Evolutionary conservation across 1,284 basidiomycete species (phyloP).

Genomic region (Gomphus bonarii): DNA sequence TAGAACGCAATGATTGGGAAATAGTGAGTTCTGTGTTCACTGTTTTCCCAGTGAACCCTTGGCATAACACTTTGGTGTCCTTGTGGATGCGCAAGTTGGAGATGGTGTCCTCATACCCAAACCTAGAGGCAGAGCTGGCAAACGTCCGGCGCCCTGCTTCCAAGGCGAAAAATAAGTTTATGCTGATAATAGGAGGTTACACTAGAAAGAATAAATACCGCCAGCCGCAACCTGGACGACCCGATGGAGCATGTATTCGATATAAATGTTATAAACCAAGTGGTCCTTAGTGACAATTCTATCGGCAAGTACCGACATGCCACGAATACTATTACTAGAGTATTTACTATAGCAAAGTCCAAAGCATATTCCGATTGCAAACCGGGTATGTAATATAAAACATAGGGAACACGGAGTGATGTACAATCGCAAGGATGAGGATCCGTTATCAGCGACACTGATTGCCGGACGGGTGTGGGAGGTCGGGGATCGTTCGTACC

Average conservation of each 20-base stretch:
- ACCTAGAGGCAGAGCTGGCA: slow-evolving; percentile 62
- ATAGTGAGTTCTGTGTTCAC: slow-evolving; percentile 28
- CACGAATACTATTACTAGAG: not conserved
- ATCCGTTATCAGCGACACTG: not conserved
- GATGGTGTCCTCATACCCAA: slow-evolving; percentile 82
- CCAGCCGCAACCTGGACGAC: not conserved
- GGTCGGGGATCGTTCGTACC: not conserved
- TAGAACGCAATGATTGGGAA: slow-evolving; percentile 9
- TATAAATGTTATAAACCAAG: not conserved
- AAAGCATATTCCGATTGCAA: slow-evolving; percentile 5
- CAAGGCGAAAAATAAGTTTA: slow-evolving; percentile 2
- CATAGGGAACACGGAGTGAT: not conserved
- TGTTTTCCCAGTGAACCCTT: slow-evolving; percentile 97
- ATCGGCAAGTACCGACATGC: not conserved
- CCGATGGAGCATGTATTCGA: slow-evolving; percentile 6
- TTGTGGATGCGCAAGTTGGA: slow-evolving; percentile 89
- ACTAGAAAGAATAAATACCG: not conserved
- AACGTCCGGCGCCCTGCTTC: slow-evolving; percentile 66
- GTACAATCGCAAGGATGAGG: not conserved
- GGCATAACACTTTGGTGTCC: slow-evolving; percentile 90
- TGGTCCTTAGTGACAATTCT: not conserved
- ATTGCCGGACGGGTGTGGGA: not conserved
- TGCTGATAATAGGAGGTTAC: not conserved
- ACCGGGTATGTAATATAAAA: slow-evolving; percentile 5
- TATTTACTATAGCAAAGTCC: not conserved